phyloP scores from a whole-genome alignment of 2,329 filamentous ascomycete genomes.

The Colletotrichum chrysophilum region DNA sequence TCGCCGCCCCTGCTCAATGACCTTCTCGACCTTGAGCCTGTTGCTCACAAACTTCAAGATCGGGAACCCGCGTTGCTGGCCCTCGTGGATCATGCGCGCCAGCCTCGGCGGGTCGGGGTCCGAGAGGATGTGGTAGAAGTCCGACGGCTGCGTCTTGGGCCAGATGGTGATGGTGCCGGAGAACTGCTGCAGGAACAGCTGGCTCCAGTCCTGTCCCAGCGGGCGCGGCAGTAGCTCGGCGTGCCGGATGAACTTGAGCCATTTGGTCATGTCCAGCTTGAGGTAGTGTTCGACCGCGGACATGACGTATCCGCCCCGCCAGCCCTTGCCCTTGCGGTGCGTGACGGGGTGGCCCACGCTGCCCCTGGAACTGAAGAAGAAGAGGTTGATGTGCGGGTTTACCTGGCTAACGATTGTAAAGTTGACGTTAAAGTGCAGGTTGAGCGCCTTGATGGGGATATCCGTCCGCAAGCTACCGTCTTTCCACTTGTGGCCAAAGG shows the following conservation, averaged over 20 bases:
- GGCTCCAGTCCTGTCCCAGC: constrained; percentile 93
- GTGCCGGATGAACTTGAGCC: constrained; percentile 93
- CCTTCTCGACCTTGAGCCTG: constrained; percentile 79
- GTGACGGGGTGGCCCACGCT: constrained; percentile 93
- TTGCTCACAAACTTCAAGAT: constrained; percentile 93
- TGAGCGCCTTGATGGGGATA: constrained; percentile 91
- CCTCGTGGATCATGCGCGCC: constrained; percentile 87
- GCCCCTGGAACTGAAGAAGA: constrained; percentile 96
- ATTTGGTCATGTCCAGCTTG: constrained; percentile 96
- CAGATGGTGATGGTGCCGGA: constrained; percentile 95
- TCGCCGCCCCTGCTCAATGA: constrained; percentile 63
- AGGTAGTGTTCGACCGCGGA: constrained; percentile 93
- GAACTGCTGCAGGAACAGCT: constrained; percentile 95
- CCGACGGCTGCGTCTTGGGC: constrained; percentile 79
- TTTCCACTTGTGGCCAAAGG: constrained; percentile 99
- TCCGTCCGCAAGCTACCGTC: constrained; percentile 94
- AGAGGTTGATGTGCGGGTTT: constrained; percentile 97
- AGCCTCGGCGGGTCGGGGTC: constrained; percentile 80
- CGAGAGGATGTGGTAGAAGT: constrained; percentile 85
- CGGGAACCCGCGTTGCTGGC: constrained; percentile 87
- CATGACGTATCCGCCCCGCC: constrained; percentile 94
- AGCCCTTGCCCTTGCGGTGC: constrained; percentile 89
- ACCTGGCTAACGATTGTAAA: constrained; percentile 90
- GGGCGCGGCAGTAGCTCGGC: constrained; percentile 90
- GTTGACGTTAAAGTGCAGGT: constrained; percentile 97